Conservation (phyloP, 2,329 filamentous ascomycete species). For the Byssochlamys sp. region DNA sequence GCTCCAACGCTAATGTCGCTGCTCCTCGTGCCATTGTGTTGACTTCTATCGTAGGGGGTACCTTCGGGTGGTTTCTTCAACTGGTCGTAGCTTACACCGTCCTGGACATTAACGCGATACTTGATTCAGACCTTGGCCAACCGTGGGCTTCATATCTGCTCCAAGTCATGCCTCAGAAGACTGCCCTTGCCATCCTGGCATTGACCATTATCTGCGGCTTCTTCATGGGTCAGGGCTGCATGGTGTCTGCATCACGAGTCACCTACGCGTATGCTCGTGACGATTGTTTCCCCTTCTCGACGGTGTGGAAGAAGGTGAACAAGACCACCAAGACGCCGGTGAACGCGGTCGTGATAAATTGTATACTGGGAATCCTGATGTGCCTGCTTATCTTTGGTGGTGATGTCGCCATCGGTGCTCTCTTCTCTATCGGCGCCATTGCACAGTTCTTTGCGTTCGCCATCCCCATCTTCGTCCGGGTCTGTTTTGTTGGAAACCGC, state of each 20-base stretch:
- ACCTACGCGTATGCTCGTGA: slow-evolving; percentile 66
- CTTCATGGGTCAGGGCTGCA: slow-evolving; percentile 63
- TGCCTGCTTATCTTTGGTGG: slow-evolving; percentile 59
- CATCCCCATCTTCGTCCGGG: slow-evolving; percentile 35
- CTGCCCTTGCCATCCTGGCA: slow-evolving; percentile 53
- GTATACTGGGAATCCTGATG: slow-evolving; percentile 48
- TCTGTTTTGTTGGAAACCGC: slow-evolving; percentile 47
- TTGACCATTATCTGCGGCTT: slow-evolving; percentile 62
- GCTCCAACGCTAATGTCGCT: slow-evolving; percentile 61
- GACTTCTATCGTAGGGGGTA: slow-evolving; percentile 56
- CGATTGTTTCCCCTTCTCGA: slow-evolving; percentile 56
- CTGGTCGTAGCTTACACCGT: slow-evolving; percentile 65
- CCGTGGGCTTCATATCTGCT: slow-evolving; percentile 62
- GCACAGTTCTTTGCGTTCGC: slow-evolving; percentile 51
- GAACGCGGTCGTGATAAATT: slow-evolving; percentile 62
- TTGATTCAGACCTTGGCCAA: slow-evolving; percentile 56
- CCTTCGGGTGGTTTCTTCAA: slow-evolving; percentile 65
- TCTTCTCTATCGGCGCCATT: slow-evolving; percentile 62
- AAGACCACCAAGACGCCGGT: slow-evolving; percentile 54
- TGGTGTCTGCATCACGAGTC: slow-evolving; percentile 58
- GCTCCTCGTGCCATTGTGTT: slow-evolving; percentile 63
- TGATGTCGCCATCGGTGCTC: slow-evolving; percentile 52
- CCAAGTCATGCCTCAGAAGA: slow-evolving; percentile 53
- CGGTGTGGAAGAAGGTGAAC: slow-evolving; percentile 53
- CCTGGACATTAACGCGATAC: slow-evolving; percentile 49